Evolutionary conservation across 495 filamentous ascomycete genomes (phyloP).

Genomic region (Aspergillus baeticus): DNA sequence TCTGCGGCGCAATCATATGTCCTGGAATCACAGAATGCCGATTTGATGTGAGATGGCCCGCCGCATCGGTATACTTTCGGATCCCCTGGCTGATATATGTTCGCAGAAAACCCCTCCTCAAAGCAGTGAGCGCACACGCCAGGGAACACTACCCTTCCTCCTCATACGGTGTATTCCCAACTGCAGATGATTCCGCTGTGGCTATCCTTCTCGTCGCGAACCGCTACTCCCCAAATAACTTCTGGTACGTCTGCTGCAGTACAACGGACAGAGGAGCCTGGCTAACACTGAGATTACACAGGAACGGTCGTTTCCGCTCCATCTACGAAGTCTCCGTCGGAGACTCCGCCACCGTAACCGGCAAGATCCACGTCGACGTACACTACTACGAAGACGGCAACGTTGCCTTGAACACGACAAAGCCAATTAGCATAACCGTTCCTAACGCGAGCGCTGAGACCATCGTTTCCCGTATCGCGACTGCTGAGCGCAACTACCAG

Average conservation of each 20-base stretch:
- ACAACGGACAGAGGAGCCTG: not conserved
- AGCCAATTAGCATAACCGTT: constrained; percentile 63
- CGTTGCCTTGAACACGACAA: constrained; percentile 83
- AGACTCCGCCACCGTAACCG: constrained; percentile 43
- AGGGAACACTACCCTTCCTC: constrained; percentile 86
- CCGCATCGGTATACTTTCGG: not conserved
- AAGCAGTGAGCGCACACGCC: constrained; percentile 72
- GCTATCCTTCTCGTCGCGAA: constrained; percentile 86
- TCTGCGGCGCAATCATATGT: constrained; percentile 76
- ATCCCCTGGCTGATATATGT: constrained; percentile 5
- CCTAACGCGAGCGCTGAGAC: constrained; percentile 61
- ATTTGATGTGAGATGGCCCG: constrained; percentile 64
- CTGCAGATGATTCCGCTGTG: constrained; percentile 69
- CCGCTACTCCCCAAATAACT: constrained; percentile 97
- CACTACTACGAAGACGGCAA: constrained; percentile 99
- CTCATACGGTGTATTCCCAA: constrained; percentile 75
- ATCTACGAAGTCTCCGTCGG: constrained; percentile 70
- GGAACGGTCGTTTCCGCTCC: constrained; percentile 95
- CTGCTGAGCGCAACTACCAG: constrained; percentile 87
- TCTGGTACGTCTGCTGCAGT: constrained; percentile 61
- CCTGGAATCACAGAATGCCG: constrained; percentile 74
- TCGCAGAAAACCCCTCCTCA: constrained; percentile 65
- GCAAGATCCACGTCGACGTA: constrained; percentile 60
- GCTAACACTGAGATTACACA: constrained; percentile 23
- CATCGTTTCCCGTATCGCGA: constrained; percentile 71